phyloP scores from a whole-genome alignment of 2,329 filamentous ascomycete species.

The Alternaria gaisen region DNA sequence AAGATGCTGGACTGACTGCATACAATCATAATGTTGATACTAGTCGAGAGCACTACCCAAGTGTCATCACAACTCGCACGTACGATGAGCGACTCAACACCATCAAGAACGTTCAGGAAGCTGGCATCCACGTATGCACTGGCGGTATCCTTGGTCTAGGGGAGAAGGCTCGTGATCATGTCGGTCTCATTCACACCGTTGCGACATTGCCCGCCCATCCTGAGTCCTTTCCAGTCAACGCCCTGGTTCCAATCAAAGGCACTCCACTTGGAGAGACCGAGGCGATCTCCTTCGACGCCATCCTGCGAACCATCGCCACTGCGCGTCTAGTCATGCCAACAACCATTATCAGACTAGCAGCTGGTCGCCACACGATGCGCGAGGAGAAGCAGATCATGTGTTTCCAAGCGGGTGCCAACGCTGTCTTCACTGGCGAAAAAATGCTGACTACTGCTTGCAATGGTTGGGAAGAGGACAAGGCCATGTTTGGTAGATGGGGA shows the following conservation, averaged over 20 bases:
- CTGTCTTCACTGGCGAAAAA: slow-evolving; percentile 95
- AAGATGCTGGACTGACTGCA: slow-evolving; percentile 83
- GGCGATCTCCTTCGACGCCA: slow-evolving; percentile 77
- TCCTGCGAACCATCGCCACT: slow-evolving; percentile 84
- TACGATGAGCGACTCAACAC: slow-evolving; percentile 90
- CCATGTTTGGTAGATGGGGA: slow-evolving; percentile 85
- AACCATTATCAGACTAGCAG: slow-evolving; percentile 87
- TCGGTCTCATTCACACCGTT: slow-evolving; percentile 84
- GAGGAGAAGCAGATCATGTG: slow-evolving; percentile 91
- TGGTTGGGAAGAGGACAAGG: slow-evolving; percentile 87
- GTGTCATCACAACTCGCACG: slow-evolving; percentile 81
- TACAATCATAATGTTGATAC: slow-evolving; percentile 97
- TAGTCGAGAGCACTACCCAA: slow-evolving; percentile 86
- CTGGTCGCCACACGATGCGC: slow-evolving; percentile 81
- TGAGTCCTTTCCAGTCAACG: slow-evolving; percentile 91
- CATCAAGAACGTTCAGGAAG: slow-evolving; percentile 79
- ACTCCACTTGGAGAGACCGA: slow-evolving; percentile 80
- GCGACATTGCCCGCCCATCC: slow-evolving; percentile 82
- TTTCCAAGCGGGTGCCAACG: slow-evolving; percentile 91
- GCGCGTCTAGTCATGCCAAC: slow-evolving; percentile 83
- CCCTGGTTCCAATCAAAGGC: slow-evolving; percentile 88
- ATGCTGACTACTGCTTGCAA: slow-evolving; percentile 94
- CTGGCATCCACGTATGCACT: slow-evolving; percentile 89
- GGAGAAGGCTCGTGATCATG: slow-evolving; percentile 78
- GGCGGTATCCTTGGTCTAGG: slow-evolving; percentile 88